phyloP scores from a whole-genome alignment of 106 monocot species.

The Acanthochlamys bracteata region DNA sequence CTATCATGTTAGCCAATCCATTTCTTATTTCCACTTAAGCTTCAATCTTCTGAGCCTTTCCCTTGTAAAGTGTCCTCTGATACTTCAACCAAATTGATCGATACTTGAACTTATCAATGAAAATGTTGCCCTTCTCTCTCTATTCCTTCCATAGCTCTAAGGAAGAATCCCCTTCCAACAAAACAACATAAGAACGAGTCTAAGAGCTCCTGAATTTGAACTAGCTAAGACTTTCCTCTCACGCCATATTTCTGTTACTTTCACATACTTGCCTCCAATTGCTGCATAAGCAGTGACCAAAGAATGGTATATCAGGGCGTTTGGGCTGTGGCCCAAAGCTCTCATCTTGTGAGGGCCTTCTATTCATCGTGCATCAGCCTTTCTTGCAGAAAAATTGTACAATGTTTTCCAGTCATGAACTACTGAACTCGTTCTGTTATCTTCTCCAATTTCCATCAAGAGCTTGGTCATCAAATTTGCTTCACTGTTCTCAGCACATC shows the following conservation, averaged over 20 bases:
- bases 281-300: slow-evolving; percentile 75
- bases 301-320: slow-evolving; percentile 84
- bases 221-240: slow-evolving; percentile 69
- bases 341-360: slow-evolving; percentile 87
- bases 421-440: slow-evolving; percentile 32
- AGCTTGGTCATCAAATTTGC: slow-evolving; percentile 54
- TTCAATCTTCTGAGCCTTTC: slow-evolving; percentile 61
- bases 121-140: slow-evolving; percentile 56
- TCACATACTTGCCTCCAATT: slow-evolving; percentile 74
- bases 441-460: slow-evolving; percentile 66
- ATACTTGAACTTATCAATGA: slow-evolving; percentile 87
- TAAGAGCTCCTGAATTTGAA: slow-evolving; percentile 62
- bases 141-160: slow-evolving; percentile 79
- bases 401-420: slow-evolving; percentile 87
- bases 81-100: slow-evolving; percentile 79
- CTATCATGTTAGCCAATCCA: slow-evolving; percentile 54
- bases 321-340: slow-evolving; percentile 66
- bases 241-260: slow-evolving; percentile 82
- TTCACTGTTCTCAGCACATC: slow-evolving; percentile 27
- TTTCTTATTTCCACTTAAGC: slow-evolving; percentile 45
- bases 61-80: slow-evolving; percentile 65
- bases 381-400: slow-evolving; percentile 98
- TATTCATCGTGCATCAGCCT: slow-evolving; percentile 90
- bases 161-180: slow-evolving; percentile 86
- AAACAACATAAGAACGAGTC: slow-evolving; percentile 83